A percentile compares a stretch with the other conserved stretches of the same genome.
Conservation (phyloP, 1,284 basidiomycete species). For the Rhodotorula sp. region DNA sequence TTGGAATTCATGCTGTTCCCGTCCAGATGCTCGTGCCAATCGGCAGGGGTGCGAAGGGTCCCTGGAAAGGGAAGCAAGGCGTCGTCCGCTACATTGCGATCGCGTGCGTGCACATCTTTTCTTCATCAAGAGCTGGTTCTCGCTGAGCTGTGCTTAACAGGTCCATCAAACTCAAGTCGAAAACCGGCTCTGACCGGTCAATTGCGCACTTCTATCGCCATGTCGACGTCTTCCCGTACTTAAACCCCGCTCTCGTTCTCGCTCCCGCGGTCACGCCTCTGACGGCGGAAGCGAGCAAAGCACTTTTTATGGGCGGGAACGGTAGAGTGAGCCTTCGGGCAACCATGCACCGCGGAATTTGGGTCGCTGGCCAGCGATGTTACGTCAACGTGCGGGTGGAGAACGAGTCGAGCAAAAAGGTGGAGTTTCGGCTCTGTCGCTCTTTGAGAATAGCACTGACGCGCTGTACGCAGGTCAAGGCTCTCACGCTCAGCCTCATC, state of each 20-base stretch:
- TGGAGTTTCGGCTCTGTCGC: conserved; percentile 15
- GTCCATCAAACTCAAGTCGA: conserved; percentile 76
- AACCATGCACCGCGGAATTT: conserved; percentile 69
- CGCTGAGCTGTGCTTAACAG: conserved; percentile 48
- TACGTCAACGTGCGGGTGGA: conserved; percentile 67
- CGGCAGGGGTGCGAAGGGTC: conserved; percentile 71
- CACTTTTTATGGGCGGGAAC: conserved; percentile 61
- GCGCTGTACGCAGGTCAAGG: conserved; percentile 57
- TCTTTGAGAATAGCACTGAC: neutral
- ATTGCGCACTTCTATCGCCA: conserved; percentile 91
- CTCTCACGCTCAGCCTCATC: conserved; percentile 65
- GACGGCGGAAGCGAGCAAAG: conserved; percentile 61
- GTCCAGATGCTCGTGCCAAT: conserved; percentile 75
- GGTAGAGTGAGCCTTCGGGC: conserved; percentile 73
- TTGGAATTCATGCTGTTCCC: conserved; percentile 68
- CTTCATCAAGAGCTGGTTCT: conserved; percentile 3
- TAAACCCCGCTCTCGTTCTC: conserved; percentile 66
- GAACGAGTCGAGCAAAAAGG: conserved; percentile 71
- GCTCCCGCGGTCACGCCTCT: conserved; percentile 64
- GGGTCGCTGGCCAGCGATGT: conserved; percentile 83
- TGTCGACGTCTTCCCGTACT: conserved; percentile 76
- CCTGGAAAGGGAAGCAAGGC: conserved; percentile 60
- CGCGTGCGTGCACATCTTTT: conserved; percentile 56
- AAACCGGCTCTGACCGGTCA: conserved; percentile 62
- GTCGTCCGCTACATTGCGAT: conserved; percentile 82